Evolutionary conservation across 805 yeast genomes (phyloP).

Genomic region (Brettanomyces bruxellensis): DNA sequence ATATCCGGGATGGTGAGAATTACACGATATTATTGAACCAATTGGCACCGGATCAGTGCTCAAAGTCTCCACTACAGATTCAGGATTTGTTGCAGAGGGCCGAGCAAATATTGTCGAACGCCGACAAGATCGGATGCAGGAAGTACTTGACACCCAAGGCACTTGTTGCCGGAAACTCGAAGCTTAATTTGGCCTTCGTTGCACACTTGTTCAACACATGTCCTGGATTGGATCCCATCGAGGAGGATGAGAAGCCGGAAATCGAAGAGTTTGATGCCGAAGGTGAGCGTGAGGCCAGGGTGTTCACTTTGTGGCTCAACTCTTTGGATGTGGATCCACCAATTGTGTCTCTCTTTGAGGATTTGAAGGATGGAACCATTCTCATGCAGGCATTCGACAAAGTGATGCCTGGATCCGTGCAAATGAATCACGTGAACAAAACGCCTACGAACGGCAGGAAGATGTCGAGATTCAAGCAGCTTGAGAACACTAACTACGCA

Average conservation of each 20-base stretch:
- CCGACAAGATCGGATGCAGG: constrained; percentile 86
- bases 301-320: constrained; percentile 94
- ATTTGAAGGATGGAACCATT: constrained; percentile 85
- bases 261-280: constrained; percentile 98
- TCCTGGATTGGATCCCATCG: constrained; percentile 94
- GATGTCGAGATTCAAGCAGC: constrained; percentile 83
- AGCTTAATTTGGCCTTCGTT: constrained; percentile 91
- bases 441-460: constrained; percentile 70
- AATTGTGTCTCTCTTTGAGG: constrained; percentile 85
- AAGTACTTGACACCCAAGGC: constrained; percentile 92
- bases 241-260: constrained; percentile 84
- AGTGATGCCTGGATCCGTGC: constrained; percentile 89
- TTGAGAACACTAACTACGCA: constrained; percentile 97
- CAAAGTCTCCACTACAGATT: constrained; percentile 74
- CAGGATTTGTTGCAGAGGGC: constrained; percentile 72
- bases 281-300: constrained; percentile 99
- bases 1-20: constrained; percentile 91
- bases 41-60: constrained; percentile 75
- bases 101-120: constrained; percentile 74
- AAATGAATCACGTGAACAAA: constrained; percentile 72
- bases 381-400: constrained; percentile 90
- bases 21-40: constrained; percentile 86
- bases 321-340: constrained; percentile 95
- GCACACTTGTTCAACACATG: constrained; percentile 94
- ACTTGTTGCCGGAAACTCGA: constrained; percentile 92